Conservation (phyloP, 345 rosid genomes). For the Theobroma cacao region DNA sequence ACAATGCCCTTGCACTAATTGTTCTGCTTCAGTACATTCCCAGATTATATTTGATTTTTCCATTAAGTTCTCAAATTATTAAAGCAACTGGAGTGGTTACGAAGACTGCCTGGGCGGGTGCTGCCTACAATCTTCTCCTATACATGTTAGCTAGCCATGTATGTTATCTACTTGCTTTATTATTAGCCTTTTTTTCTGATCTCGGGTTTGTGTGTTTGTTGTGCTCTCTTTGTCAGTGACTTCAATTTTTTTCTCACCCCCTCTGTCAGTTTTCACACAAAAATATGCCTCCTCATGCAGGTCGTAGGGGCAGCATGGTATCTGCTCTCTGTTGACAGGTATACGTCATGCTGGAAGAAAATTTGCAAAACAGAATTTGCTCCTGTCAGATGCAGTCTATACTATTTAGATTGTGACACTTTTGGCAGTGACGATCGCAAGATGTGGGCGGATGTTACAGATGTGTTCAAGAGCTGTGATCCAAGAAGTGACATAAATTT, state of each 20-base stretch:
- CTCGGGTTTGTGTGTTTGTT: not conserved
- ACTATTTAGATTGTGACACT: conserved; percentile 59
- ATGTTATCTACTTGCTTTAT: conserved; percentile 20
- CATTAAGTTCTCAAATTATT: conserved; percentile 43
- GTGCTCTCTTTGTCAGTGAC: not conserved
- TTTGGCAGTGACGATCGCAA: conserved; percentile 25
- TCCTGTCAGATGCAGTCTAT: conserved; percentile 36
- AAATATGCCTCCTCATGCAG: conserved; percentile 31
- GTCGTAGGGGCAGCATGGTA: conserved; percentile 91
- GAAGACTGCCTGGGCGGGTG: conserved; percentile 97
- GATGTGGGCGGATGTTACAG: conserved; percentile 57
- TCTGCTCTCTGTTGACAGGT: conserved; percentile 68
- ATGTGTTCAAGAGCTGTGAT: conserved; percentile 54
- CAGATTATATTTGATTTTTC: conserved; percentile 51
- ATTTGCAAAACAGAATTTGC: conserved; percentile 44
- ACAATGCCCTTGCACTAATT: conserved; percentile 31
- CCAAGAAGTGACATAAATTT: conserved; percentile 35
- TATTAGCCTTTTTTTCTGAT: not conserved
- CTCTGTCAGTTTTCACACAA: not conserved
- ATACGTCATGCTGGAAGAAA: conserved; percentile 80
- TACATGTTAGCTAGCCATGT: conserved; percentile 93
- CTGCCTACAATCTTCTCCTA: conserved; percentile 78
- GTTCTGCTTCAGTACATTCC: conserved; percentile 47
- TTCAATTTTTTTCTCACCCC: not conserved
- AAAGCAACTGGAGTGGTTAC: conserved; percentile 71